Base-by-base conservation (phyloP, 1,139 yeast genomes). In the Yamadazyma atlantica region DNA sequence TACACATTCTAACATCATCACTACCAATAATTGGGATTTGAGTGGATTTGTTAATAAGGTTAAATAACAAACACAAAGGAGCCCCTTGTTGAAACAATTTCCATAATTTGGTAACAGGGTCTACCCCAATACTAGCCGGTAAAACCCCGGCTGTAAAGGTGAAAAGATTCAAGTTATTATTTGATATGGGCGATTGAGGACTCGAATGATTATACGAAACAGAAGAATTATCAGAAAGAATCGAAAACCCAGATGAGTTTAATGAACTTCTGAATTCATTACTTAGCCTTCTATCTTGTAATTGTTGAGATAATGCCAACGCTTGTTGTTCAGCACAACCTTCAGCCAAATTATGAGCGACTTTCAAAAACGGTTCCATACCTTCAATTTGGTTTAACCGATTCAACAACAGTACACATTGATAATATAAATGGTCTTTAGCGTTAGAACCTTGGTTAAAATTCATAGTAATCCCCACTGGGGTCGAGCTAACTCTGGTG, bases 51-150 rank as follows among this genome's bases (percentile, higher is more conserved):
- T 67, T 53, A 28, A 55, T 53, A 23, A 83, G 64, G 62, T 92
- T 90, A 69, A 85, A 87, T 7, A 92, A 66, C 34, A 87, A 76
- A 60, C 98, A 90, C 35, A 92, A 71, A 5, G 97, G 95, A 2
- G 95, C 85, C 6, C 98, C 98, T 53, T 86, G 89, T 51, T 92
- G 94, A 54, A 92, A 83, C 33, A 92, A 68, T 50, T 87, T 83
- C 81, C 96, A 87, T 36, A 92, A 62, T 48, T 88, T 90, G 1
- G 97, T 88, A 2, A 87, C 97, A 2, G 98, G 97, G 56, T 92
- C 99, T 51, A 86, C 84, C 40, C 78, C 75, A 40, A 79, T 71
- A 39, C 76, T 80, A 3, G 87, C 84, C 2, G 94, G 94, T 34
- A 84, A 63, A 14, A 82, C 82, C 19, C 94, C 94, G 31, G 87